Percentiles rank a stretch among this genome's conserved stretches.
Evolutionary conservation across 2,329 filamentous ascomycete species (phyloP).

Genomic region (Trichoderma hamatum): DNA sequence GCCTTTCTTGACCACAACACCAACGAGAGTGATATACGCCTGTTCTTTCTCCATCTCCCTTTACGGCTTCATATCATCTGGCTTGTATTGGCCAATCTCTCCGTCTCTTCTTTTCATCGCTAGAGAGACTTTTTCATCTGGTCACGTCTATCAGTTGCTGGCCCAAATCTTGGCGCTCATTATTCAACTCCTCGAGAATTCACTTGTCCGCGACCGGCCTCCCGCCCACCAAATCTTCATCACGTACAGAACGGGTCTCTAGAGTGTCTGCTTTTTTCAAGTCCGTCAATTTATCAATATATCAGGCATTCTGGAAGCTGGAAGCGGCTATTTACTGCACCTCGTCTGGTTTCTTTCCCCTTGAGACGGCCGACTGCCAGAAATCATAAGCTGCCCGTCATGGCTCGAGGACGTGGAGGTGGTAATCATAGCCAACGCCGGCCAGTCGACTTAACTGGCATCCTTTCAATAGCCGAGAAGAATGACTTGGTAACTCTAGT

Average conservation of each 20-base stretch:
- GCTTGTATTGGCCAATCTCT: background rate
- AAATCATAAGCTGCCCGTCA: constrained; percentile 30
- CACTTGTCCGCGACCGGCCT: background rate
- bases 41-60: background rate
- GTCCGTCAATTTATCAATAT: too few species aligned
- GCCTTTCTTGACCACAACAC: background rate
- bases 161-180: background rate
- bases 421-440: constrained; percentile 44
- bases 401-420: constrained; percentile 46
- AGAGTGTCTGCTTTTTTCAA: background rate
- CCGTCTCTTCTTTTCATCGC: background rate
- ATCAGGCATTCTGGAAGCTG: background rate
- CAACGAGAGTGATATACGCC: background rate
- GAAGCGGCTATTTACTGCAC: background rate
- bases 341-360: background rate
- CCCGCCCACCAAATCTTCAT: background rate
- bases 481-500: constrained; percentile 57
- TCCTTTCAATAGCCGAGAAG: constrained; percentile 53
- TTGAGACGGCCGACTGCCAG: background rate
- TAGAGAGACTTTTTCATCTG: background rate
- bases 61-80: background rate
- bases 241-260: background rate
- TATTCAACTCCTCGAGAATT: background rate
- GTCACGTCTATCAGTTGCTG: background rate
- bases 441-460: constrained; percentile 54